Conservation (phyloP, 2,329 filamentous ascomycete genomes). For the Sporothrix brasiliensis region DNA sequence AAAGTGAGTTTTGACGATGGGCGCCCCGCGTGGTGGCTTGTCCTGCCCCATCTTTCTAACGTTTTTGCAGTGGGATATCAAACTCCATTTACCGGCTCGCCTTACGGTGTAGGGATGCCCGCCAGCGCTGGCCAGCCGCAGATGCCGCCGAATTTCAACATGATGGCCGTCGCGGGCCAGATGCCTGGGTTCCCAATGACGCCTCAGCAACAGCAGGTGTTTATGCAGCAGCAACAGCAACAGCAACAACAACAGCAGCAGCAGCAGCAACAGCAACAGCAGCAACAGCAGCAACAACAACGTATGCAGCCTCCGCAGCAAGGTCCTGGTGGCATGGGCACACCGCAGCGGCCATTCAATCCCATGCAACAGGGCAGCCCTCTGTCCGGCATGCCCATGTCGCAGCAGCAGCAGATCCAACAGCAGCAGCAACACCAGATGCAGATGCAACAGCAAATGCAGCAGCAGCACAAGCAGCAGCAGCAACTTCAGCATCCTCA, state of each 20-base stretch:
- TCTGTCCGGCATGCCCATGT: slow-evolving; percentile 41
- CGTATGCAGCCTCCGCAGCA: slow-evolving; percentile 48
- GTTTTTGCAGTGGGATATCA: slow-evolving; percentile 57
- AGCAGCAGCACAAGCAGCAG: slow-evolving; percentile 22
- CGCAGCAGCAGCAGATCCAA: slow-evolving; percentile 46
- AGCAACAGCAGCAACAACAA: slow-evolving; percentile 52
- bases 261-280: slow-evolving; percentile 52
- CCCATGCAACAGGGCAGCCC: slow-evolving; percentile 46
- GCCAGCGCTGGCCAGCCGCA: slow-evolving; percentile 55
- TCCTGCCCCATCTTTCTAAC: slow-evolving; percentile 30
- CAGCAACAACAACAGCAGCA: slow-evolving; percentile 44
- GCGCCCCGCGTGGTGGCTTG: neutral
- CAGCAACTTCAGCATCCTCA: slow-evolving; percentile 42
- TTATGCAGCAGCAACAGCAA: slow-evolving; percentile 39
- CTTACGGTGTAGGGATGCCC: slow-evolving; percentile 59
- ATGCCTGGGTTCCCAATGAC: slow-evolving; percentile 62
- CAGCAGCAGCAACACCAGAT: slow-evolving; percentile 40
- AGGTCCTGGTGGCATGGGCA: slow-evolving; percentile 44
- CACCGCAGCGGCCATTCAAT: slow-evolving; percentile 47
- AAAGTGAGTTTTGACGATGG: slow-evolving; percentile 54
- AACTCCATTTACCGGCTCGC: slow-evolving; percentile 59
- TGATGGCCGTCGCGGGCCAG: slow-evolving; percentile 52
- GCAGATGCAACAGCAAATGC: slow-evolving; percentile 42
- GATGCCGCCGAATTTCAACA: slow-evolving; percentile 54
- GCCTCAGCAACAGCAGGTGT: slow-evolving; percentile 48